phyloP scores from a whole-genome alignment of 495 filamentous ascomycete species.

The Aspergillus bridgeri region DNA sequence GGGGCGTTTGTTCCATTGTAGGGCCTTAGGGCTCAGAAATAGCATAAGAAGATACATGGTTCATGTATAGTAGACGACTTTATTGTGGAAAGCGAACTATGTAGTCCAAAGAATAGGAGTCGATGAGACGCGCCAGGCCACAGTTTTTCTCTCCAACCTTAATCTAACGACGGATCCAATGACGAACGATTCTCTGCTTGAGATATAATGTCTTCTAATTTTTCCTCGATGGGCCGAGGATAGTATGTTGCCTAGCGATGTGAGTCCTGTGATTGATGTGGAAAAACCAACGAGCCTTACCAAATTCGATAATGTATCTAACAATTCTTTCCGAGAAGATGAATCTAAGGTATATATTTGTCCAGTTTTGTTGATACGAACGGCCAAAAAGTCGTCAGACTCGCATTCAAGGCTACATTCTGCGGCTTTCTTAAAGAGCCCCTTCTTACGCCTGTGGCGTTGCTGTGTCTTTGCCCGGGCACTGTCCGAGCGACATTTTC shows the following conservation, averaged over 20 bases:
- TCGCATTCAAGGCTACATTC: conserved; percentile 17
- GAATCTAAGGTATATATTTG: conserved; percentile 18
- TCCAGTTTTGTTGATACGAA: conserved; percentile 16
- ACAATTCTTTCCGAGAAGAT: conserved; percentile 8
- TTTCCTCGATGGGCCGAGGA: conserved; percentile 1
- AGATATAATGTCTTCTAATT: conserved; percentile 5
- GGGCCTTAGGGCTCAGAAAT: too few relatives aligned
- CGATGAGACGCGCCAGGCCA: not conserved
- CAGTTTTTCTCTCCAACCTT: not conserved
- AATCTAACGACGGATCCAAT: not conserved
- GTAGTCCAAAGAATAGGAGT: not conserved
- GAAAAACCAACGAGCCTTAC: conserved; percentile 4
- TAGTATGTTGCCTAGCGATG: conserved; percentile 2
- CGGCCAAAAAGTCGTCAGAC: conserved; percentile 12
- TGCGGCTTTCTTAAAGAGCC: conserved; percentile 20
- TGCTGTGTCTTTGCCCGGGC: conserved; percentile 17
- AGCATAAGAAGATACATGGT: not conserved
- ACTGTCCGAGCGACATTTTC: conserved; percentile 16
- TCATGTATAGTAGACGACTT: not conserved
- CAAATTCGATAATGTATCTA: conserved; percentile 12
- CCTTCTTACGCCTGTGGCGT: conserved; percentile 10
- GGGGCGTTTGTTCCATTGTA: too few relatives aligned
- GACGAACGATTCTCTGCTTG: not conserved
- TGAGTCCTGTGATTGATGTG: conserved; percentile 1
- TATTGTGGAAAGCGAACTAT: not conserved